Evolutionary conservation across 768 basidiomycete species (phyloP).

Genomic region (Tricholoma matsutake): DNA sequence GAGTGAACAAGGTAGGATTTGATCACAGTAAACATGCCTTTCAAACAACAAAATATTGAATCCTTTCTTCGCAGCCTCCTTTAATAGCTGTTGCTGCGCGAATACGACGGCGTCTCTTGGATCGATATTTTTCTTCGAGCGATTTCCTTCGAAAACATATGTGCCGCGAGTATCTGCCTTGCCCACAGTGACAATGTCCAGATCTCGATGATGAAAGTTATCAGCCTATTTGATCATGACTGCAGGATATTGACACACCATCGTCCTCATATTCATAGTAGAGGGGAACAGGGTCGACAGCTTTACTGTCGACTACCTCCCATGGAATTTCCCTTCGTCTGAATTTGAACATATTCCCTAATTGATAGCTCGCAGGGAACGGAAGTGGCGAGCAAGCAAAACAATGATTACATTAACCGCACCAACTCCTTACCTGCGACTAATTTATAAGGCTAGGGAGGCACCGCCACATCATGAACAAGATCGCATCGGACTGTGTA

Average conservation of each 20-base stretch:
- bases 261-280: slow-evolving; percentile 52
- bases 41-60: slow-evolving; percentile 67
- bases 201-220: slow-evolving; percentile 34
- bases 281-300: slow-evolving; percentile 61
- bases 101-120: slow-evolving; percentile 54
- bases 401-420: slow-evolving; percentile 7
- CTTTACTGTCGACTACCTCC: slow-evolving; percentile 72
- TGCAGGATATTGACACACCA: slow-evolving; percentile 38
- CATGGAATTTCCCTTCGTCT: slow-evolving; percentile 62
- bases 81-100: slow-evolving; percentile 61
- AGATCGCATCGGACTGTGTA: slow-evolving; percentile 8
- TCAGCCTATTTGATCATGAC: background rate
- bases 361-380: background rate
- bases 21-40: slow-evolving; percentile 41
- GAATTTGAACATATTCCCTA: slow-evolving; percentile 39
- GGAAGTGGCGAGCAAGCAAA: background rate
- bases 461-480: slow-evolving; percentile 13
- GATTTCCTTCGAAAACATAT: slow-evolving; percentile 61
- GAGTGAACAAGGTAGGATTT: slow-evolving; percentile 1
- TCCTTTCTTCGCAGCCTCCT: slow-evolving; percentile 49
- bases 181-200: slow-evolving; percentile 56
- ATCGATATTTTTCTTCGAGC: slow-evolving; percentile 40
- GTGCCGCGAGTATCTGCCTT: slow-evolving; percentile 53
- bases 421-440: slow-evolving; percentile 5
- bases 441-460: slow-evolving; percentile 11